A percentile compares a stretch with the other conserved stretches of the same genome.
Evolutionary conservation across 306 rosid species (phyloP).

Genomic region (Glycyrrhiza uralensis): DNA sequence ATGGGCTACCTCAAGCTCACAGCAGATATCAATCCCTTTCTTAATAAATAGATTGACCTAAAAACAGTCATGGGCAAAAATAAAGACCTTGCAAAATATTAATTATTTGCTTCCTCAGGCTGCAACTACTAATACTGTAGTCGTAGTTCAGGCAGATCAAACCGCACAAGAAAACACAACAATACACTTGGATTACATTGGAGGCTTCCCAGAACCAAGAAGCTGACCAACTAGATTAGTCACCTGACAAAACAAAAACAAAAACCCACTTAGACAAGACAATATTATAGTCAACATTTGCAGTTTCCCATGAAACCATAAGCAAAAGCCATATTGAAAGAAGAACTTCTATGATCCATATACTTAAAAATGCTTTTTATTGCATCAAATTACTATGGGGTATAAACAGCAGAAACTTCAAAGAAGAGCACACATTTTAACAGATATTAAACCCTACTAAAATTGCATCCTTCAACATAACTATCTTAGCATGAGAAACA

Average conservation of each 20-base stretch:
- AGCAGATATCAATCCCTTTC: slow-evolving; percentile 11
- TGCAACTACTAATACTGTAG: slow-evolving; percentile 7
- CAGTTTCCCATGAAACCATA: not conserved
- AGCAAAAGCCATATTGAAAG: not conserved
- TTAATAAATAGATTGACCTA: slow-evolving; percentile 14
- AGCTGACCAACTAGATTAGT: slow-evolving; percentile 80
- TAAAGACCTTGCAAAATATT: slow-evolving; percentile 12
- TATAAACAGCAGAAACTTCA: not conserved
- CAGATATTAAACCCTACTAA: not conserved
- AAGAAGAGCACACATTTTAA: not conserved
- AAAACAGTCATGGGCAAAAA: slow-evolving; percentile 14
- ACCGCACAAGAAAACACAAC: not conserved
- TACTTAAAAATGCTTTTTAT: not conserved
- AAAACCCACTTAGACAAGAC: not conserved
- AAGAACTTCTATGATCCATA: not conserved
- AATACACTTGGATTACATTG: slow-evolving; percentile 38
- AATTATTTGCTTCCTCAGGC: slow-evolving; percentile 23
- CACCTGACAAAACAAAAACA: slow-evolving; percentile 50
- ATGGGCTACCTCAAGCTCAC: slow-evolving; percentile 18
- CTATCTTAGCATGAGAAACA: not conserved
- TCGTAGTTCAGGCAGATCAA: not conserved
- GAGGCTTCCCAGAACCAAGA: slow-evolving; percentile 76
- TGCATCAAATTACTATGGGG: not conserved
- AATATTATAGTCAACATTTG: not conserved
- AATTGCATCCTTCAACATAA: not conserved